Evolutionary conservation across 2,329 filamentous ascomycete genomes (phyloP).

Genomic region (Ascochyta rabiei): DNA sequence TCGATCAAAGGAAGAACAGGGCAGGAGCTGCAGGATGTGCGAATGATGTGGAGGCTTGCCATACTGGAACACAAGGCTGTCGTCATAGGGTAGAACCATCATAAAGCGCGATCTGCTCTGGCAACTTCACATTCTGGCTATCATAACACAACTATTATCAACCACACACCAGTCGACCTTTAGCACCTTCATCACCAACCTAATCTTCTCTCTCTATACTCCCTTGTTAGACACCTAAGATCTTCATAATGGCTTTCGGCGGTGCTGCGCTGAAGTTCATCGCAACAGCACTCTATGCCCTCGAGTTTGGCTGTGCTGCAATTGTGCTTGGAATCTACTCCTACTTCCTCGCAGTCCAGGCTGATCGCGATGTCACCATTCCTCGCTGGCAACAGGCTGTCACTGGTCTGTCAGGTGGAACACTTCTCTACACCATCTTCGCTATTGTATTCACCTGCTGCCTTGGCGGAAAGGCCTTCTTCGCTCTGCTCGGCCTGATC

Average conservation of each 20-base stretch:
- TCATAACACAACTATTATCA: background rate
- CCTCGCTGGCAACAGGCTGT: constrained; percentile 72
- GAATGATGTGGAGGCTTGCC: constrained; percentile 13
- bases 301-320: constrained; percentile 75
- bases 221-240: background rate
- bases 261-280: constrained; percentile 70
- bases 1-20: constrained; percentile 14
- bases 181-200: background rate
- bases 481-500: constrained; percentile 74
- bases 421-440: constrained; percentile 74
- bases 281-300: constrained; percentile 73
- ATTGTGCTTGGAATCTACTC: constrained; percentile 77
- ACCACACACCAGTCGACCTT: background rate
- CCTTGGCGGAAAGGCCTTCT: constrained; percentile 73
- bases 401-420: constrained; percentile 72
- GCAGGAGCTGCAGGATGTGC: constrained; percentile 2
- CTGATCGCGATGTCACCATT: constrained; percentile 68
- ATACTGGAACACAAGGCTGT: constrained; percentile 17
- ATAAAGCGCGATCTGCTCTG: constrained; percentile 12
- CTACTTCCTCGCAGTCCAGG: constrained; percentile 80
- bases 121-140: background rate
- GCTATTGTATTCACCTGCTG: constrained; percentile 79
- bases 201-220: background rate
- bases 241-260: constrained; percentile 60
- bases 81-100: constrained; percentile 9